These are phyloP conservation scores for Neurospora sp. DNA, from an alignment of 495 filamentous ascomycete genomes.

Conservation along the genomic window DNA sequence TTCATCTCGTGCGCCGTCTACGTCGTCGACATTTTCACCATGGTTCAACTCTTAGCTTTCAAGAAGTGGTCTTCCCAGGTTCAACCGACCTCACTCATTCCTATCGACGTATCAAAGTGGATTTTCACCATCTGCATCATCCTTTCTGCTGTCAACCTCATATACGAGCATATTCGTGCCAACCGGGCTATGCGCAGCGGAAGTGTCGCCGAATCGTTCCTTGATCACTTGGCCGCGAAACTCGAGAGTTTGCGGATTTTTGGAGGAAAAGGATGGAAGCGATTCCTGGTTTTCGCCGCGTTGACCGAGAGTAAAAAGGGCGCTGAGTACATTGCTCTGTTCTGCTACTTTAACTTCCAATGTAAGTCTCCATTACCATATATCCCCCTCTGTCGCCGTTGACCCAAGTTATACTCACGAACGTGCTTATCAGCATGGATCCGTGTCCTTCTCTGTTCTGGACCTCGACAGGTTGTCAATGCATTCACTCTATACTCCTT, in stretches of 20 bases:
- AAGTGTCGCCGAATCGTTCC: constrained; percentile 81
- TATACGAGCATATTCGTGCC: constrained; percentile 67
- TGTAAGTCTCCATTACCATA: constrained; percentile 37
- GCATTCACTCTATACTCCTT: constrained; percentile 71
- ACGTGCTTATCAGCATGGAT: constrained; percentile 51
- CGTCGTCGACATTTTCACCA: constrained; percentile 83
- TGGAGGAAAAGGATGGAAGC: constrained; percentile 58
- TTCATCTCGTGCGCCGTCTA: constrained; percentile 77
- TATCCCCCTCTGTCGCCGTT: not conserved
- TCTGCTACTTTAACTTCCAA: constrained; percentile 91
- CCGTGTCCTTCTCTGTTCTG: constrained; percentile 77
- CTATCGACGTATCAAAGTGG: constrained; percentile 66
- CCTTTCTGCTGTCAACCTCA: constrained; percentile 67
- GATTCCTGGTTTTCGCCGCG: constrained; percentile 87
- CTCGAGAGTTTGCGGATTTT: constrained; percentile 67
- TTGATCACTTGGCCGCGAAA: constrained; percentile 75
- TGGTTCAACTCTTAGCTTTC: constrained; percentile 80
- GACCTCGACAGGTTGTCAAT: constrained; percentile 83
- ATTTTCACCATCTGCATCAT: constrained; percentile 87
- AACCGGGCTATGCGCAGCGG: constrained; percentile 68
- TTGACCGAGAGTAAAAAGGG: constrained; percentile 88
- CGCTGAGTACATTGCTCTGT: constrained; percentile 81
- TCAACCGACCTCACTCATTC: constrained; percentile 34
- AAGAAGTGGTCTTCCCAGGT: constrained; percentile 50
- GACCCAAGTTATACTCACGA: not conserved